These are phyloP conservation scores for Populus hybrid DNA, from an alignment of 441 rosid species.

Conservation along the genomic window DNA sequence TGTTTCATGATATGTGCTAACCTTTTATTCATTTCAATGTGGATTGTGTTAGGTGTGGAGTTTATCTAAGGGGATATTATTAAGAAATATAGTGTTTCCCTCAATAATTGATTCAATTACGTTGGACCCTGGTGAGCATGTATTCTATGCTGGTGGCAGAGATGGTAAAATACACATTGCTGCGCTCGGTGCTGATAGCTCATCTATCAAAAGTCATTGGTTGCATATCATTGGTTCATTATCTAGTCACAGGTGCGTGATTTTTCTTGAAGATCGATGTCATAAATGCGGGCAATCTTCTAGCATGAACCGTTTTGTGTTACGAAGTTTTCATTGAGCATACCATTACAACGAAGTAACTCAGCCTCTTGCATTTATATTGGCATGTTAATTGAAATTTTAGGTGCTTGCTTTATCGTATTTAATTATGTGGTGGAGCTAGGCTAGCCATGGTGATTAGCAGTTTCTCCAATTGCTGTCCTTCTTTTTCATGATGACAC, in stretches of 20 bases:
- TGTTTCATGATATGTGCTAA: background rate
- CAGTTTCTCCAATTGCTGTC: background rate
- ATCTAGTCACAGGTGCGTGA: conserved; percentile 59
- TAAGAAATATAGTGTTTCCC: conserved; percentile 66
- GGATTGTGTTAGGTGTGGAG: conserved; percentile 63
- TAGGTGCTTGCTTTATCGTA: conserved; percentile 3
- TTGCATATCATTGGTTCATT: conserved; percentile 61
- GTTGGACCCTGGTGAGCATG: conserved; percentile 76
- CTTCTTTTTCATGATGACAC: background rate
- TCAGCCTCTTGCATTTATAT: background rate
- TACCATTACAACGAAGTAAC: background rate
- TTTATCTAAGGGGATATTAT: conserved; percentile 52
- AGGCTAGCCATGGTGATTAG: background rate
- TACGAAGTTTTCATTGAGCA: background rate
- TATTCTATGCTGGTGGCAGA: conserved; percentile 81
- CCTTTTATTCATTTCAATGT: background rate
- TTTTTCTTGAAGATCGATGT: background rate
- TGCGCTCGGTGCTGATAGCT: conserved; percentile 57
- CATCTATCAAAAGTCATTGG: conserved; percentile 40
- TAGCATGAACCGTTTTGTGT: background rate
- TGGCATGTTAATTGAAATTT: background rate
- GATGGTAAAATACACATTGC: conserved; percentile 78
- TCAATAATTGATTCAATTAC: conserved; percentile 68
- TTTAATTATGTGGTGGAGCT: background rate
- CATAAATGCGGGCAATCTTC: background rate